These are phyloP conservation scores for Grammothele lineata DNA, from an alignment of 768 basidiomycete species.

Conservation along the genomic window DNA sequence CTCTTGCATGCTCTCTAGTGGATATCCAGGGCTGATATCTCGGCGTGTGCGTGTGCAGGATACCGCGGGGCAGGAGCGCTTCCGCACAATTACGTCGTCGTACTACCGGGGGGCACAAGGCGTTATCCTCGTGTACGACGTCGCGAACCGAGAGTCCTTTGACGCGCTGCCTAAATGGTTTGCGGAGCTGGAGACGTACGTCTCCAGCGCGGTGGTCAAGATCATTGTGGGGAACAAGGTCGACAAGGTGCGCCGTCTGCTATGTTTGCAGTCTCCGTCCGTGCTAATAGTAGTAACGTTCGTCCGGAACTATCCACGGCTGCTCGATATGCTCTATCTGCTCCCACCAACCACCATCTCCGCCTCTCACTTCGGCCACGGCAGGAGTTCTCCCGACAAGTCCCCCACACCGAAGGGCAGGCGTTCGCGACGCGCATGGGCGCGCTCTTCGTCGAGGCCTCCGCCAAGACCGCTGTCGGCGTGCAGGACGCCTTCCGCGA, in stretches of 20 bases:
- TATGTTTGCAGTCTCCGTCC: too few species aligned
- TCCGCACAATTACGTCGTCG: constrained; percentile 90
- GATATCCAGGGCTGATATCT: too few species aligned
- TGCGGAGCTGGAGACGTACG: constrained; percentile 90
- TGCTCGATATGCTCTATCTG: too few species aligned
- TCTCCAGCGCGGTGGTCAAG: constrained; percentile 80
- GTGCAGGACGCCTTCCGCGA: constrained; percentile 75
- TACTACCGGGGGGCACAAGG: constrained; percentile 92
- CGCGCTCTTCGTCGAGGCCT: constrained; percentile 87
- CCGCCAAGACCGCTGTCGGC: constrained; percentile 85
- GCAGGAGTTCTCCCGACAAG: constrained; percentile 89
- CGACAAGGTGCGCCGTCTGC: constrained; percentile 73
- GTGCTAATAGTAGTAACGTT: not conserved
- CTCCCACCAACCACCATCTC: too few species aligned
- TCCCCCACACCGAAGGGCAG: constrained; percentile 71
- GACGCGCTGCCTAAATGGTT: constrained; percentile 94
- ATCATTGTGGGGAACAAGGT: constrained; percentile 95
- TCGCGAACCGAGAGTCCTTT: constrained; percentile 87
- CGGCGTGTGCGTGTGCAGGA: constrained; percentile 47
- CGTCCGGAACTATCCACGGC: too few species aligned
- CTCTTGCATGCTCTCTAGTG: constrained; percentile 2
- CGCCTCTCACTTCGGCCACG: too few species aligned
- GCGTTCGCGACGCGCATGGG: constrained; percentile 79
- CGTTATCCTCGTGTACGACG: constrained; percentile 90
- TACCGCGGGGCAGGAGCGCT: constrained; percentile 95